A percentile compares a stretch with the other conserved stretches of the same genome.
Conservation (phyloP, 2,329 filamentous ascomycete genomes). For the Zasmidium cellare region DNA sequence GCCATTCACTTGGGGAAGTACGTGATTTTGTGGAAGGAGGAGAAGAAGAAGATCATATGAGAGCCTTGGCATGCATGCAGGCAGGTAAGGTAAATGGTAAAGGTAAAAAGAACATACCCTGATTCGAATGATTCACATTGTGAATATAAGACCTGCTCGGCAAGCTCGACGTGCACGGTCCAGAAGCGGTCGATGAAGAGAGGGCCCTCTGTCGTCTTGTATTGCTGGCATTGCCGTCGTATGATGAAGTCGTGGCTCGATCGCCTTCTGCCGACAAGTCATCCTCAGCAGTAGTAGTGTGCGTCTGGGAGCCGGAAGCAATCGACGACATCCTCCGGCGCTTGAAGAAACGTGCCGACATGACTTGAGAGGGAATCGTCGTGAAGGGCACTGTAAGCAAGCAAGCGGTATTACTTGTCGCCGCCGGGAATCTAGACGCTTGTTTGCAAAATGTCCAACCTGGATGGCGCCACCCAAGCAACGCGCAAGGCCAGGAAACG, state of each 20-base stretch:
- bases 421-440: no score
- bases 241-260: conserved; percentile 5
- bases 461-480: conserved; percentile 13
- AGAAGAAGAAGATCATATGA: neutral
- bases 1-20: neutral
- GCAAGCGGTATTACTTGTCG: no score
- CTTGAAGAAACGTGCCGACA: conserved; percentile 21
- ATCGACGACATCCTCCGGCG: conserved; percentile 23
- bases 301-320: conserved; percentile 7
- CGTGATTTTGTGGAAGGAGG: neutral
- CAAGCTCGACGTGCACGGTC: conserved; percentile 18
- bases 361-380: neutral
- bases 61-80: no score
- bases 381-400: no score
- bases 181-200: conserved; percentile 14
- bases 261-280: conserved; percentile 8
- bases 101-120: conserved; percentile 19
- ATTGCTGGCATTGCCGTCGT: neutral
- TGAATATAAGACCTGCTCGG: conserved; percentile 39
- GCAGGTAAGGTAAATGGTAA: neutral
- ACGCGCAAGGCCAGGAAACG: neutral
- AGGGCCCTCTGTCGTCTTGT: conserved; percentile 9
- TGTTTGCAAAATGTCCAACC: conserved; percentile 11
- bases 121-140: conserved; percentile 27
- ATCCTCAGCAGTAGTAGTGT: conserved; percentile 8